Conservation (phyloP, 306 rosid genomes). For the Vigna nakashimae region DNA sequence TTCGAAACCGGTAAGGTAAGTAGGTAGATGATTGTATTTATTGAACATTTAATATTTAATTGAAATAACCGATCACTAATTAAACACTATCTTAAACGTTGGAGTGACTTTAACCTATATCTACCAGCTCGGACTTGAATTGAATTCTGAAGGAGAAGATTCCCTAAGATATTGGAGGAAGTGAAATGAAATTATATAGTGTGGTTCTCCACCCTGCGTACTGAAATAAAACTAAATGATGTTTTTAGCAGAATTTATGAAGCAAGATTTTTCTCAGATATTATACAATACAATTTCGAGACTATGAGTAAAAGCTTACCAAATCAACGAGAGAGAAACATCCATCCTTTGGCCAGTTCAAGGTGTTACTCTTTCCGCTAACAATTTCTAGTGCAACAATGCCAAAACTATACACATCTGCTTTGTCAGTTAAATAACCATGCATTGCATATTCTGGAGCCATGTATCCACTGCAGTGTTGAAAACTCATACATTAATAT, state of each 20-base stretch:
- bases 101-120: no score
- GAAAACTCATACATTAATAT: slow-evolving; percentile 15
- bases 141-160: no score
- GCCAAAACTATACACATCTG: slow-evolving; percentile 87
- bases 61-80: no score
- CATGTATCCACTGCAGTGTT: slow-evolving; percentile 58
- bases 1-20: no score
- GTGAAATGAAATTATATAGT: no score
- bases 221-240: neutral
- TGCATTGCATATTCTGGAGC: slow-evolving; percentile 76
- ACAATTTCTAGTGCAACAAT: slow-evolving; percentile 74
- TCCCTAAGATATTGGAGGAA: no score
- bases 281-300: neutral
- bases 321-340: slow-evolving; percentile 64
- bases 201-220: no score
- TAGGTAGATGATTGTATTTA: no score
- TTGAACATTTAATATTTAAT: no score
- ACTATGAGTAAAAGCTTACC: slow-evolving; percentile 40
- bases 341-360: slow-evolving; percentile 51
- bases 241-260: neutral
- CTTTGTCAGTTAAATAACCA: slow-evolving; percentile 77
- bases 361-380: slow-evolving; percentile 68
- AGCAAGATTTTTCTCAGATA: neutral
- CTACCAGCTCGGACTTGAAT: no score
- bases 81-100: no score